Conservation (phyloP, 139 green algal species). For the Pseudopediastrum boryanum region DNA sequence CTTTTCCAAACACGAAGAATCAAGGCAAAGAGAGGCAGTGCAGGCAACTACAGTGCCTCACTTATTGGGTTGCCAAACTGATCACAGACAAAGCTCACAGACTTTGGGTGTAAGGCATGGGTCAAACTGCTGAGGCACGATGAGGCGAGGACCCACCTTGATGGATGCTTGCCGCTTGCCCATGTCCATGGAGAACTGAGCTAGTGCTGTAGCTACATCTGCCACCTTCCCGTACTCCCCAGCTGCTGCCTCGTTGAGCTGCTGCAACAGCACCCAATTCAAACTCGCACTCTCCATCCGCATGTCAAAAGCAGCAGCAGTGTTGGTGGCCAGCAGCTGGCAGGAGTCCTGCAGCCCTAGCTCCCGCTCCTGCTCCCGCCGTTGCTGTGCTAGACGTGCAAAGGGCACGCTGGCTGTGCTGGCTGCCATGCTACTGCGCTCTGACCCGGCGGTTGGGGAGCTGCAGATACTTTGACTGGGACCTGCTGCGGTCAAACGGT, state of each 20-base stretch:
- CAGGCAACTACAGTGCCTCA: no score
- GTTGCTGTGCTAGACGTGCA: slow-evolving; percentile 20
- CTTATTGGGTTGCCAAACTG: no score
- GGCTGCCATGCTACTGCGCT: slow-evolving; percentile 12
- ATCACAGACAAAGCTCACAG: no score
- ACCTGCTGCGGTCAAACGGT: background rate
- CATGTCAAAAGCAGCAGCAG: slow-evolving; percentile 10
- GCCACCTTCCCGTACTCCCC: slow-evolving; percentile 15
- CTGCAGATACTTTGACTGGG: slow-evolving; percentile 4
- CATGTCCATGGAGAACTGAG: slow-evolving; percentile 23
- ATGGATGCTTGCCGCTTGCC: background rate
- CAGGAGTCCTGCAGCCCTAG: background rate
- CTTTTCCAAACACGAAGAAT: no score
- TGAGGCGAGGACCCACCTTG: no score
- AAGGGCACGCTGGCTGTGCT: slow-evolving; percentile 14
- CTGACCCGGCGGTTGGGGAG: slow-evolving; percentile 18
- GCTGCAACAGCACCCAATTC: slow-evolving; percentile 4
- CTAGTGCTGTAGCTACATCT: slow-evolving; percentile 24
- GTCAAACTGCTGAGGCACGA: no score
- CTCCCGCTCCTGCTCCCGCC: background rate
- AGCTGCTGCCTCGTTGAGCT: slow-evolving; percentile 20
- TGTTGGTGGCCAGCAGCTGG: background rate
- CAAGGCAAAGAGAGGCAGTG: no score
- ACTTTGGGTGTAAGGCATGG: no score
- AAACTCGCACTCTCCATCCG: background rate